Evolutionary conservation across 768 basidiomycete genomes (phyloP).

Genomic region (Pleurotus pulmonarius): DNA sequence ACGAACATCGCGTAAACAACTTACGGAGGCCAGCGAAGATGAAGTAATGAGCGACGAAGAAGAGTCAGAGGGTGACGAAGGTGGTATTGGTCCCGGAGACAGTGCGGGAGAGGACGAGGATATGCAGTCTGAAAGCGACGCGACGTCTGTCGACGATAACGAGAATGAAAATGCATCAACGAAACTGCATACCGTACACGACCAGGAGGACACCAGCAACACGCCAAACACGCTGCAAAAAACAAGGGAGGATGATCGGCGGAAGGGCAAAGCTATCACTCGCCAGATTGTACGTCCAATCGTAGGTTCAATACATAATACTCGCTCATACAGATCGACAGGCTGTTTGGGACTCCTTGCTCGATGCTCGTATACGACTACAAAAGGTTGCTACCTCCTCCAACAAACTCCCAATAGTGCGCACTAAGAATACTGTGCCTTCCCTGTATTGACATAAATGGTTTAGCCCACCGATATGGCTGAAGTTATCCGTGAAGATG

Average conservation of each 20-base stretch:
- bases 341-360: conserved; percentile 81
- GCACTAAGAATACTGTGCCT: conserved; percentile 19
- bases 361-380: conserved; percentile 88
- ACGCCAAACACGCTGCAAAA: conserved; percentile 50
- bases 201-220: conserved; percentile 30
- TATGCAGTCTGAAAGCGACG: conserved; percentile 2
- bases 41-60: conserved; percentile 18
- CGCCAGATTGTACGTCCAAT: conserved; percentile 68
- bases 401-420: conserved; percentile 63
- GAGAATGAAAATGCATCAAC: conserved; percentile 1
- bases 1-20: conserved; percentile 55
- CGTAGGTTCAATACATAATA: neutral
- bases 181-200: conserved; percentile 9
- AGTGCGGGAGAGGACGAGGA: conserved; percentile 10
- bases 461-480: conserved; percentile 30
- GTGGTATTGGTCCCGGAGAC: conserved; percentile 16
- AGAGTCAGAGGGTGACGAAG: conserved; percentile 21
- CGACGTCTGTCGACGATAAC: conserved; percentile 8
- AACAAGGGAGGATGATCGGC: conserved; percentile 63
- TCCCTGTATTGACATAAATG: conserved; percentile 9
- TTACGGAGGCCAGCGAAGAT: conserved; percentile 42
- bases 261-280: conserved; percentile 81
- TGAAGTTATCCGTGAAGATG: conserved; percentile 27
- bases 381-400: conserved; percentile 74
- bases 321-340: conserved; percentile 23